Evolutionary conservation across 2,329 filamentous ascomycete genomes (phyloP).

Genomic region (Tympanopsis confertula): DNA sequence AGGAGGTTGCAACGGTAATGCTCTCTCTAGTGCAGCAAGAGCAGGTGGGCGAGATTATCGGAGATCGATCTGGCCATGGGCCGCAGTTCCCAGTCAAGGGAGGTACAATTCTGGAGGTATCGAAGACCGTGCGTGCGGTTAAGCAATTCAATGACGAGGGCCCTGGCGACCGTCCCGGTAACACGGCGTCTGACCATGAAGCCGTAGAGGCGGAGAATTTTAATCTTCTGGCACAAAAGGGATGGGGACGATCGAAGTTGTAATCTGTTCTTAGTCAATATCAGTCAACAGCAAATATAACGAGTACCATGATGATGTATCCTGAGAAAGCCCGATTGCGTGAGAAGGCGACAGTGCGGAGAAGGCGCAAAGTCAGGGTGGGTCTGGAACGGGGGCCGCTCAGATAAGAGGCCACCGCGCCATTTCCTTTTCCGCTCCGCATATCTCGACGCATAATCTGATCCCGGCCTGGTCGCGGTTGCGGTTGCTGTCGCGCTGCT

Average conservation of each 20-base stretch:
- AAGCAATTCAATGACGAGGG: not conserved
- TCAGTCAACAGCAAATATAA: too few relatives aligned
- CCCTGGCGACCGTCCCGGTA: not conserved
- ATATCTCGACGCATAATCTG: too few relatives aligned
- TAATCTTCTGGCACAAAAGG: not conserved
- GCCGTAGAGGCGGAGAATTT: not conserved
- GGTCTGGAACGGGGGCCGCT: too few relatives aligned
- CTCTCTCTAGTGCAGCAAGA: constrained; percentile 1
- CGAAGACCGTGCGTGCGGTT: not conserved
- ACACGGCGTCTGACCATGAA: not conserved
- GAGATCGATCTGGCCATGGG: not conserved
- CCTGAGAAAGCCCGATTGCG: too few relatives aligned
- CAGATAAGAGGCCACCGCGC: too few relatives aligned
- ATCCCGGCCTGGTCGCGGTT: too few relatives aligned
- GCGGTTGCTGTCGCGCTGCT: too few relatives aligned
- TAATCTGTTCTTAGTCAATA: too few relatives aligned
- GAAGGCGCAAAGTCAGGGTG: too few relatives aligned
- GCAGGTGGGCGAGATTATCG: not conserved
- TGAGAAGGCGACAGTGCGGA: too few relatives aligned
- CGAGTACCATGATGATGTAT: too few relatives aligned
- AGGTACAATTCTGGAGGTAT: not conserved
- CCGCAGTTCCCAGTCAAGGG: not conserved
- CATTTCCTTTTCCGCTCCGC: too few relatives aligned
- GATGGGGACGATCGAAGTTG: not conserved
- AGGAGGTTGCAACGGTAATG: constrained; percentile 5